phyloP scores from a whole-genome alignment of 495 filamentous ascomycete genomes.

The Xylaria castorea region DNA sequence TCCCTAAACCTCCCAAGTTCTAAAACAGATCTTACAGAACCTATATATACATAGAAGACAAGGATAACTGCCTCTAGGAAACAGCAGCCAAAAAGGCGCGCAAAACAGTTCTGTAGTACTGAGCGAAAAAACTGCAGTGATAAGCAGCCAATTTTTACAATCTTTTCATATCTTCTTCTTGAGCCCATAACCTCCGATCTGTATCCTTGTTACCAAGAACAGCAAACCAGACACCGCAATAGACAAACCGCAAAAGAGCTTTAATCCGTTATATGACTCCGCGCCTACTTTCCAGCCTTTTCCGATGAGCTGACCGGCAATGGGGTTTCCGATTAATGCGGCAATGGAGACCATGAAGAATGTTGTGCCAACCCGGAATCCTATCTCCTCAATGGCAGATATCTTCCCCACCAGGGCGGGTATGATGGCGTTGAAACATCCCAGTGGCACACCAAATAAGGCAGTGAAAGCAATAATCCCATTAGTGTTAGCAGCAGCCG shows the following conservation, averaged over 20 bases:
- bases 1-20: too few relatives aligned
- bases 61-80: not conserved
- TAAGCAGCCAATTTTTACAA: not conserved
- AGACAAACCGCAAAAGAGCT: constrained; percentile 9
- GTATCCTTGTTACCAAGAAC: not conserved
- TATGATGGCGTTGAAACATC: constrained; percentile 6
- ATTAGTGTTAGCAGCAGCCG: constrained; percentile 29
- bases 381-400: constrained; percentile 13
- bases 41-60: not conserved
- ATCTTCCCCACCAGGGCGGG: constrained; percentile 8
- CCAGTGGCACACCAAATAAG: constrained; percentile 44
- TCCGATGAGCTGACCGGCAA: constrained; percentile 5
- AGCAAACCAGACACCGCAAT: not conserved
- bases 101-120: not conserved
- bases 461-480: constrained; percentile 44
- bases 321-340: not conserved
- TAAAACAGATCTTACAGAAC: not conserved
- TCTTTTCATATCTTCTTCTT: not conserved
- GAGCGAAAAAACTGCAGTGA: not conserved
- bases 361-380: constrained; percentile 5
- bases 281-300: not conserved
- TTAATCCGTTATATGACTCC: constrained; percentile 13
- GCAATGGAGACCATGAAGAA: constrained; percentile 10
- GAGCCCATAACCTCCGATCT: constrained; percentile 1
- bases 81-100: not conserved